A percentile compares a stretch with the other conserved stretches of the same genome.
Conservation (phyloP, 139 green algal species). For the Coelastrella sp. region DNA sequence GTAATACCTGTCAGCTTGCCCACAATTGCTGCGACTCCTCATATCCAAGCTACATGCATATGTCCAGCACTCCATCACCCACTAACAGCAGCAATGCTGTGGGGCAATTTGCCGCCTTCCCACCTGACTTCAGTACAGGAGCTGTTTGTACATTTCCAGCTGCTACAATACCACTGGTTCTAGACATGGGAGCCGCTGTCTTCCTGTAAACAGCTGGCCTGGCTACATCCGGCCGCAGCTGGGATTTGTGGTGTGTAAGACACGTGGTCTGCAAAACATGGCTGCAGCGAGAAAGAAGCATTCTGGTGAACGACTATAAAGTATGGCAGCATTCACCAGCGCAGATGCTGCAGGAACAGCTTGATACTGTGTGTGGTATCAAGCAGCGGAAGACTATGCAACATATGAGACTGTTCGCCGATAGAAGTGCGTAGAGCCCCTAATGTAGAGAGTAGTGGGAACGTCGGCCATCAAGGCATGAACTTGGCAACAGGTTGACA, state of each 20-base stretch:
- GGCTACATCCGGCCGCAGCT: background rate
- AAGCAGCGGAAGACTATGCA: too few species aligned
- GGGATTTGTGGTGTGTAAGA: background rate
- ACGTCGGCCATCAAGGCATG: too few species aligned
- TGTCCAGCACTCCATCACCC: background rate
- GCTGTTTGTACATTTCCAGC: slow-evolving; percentile 18
- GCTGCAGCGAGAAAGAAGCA: background rate
- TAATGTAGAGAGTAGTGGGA: too few species aligned
- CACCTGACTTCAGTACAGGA: slow-evolving; percentile 36
- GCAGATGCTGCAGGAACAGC: too few species aligned
- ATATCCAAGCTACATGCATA: background rate
- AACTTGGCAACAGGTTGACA: too few species aligned
- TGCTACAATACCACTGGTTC: background rate
- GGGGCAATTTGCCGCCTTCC: background rate
- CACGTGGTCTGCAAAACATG: background rate
- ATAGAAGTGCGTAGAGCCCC: too few species aligned
- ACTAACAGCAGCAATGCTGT: background rate
- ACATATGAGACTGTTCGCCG: too few species aligned
- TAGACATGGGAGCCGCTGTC: background rate
- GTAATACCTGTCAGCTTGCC: background rate
- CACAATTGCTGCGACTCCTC: background rate
- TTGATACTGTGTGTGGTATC: too few species aligned
- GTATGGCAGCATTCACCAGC: too few species aligned
- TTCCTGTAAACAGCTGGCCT: background rate
- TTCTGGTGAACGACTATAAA: background rate